Evolutionary conservation across 495 filamentous ascomycete genomes (phyloP), one percentile per base, ranked within the genome.

Genomic region (Neurospora tetrasperma): DNA sequence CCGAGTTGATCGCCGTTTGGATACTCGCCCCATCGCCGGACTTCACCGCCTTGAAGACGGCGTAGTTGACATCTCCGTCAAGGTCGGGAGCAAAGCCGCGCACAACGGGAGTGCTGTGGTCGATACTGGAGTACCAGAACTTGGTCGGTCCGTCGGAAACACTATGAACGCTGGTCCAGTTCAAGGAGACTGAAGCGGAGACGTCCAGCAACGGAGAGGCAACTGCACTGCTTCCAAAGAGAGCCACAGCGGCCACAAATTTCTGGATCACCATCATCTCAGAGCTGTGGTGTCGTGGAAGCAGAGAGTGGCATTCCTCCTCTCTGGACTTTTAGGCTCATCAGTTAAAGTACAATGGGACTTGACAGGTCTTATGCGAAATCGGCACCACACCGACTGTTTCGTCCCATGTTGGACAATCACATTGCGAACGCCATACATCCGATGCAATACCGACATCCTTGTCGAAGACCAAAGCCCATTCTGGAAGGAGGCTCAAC

Each of bases 1-100:
- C 80, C 9, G 78, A 77, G 23, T 77, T 76, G 68, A 82, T 79
- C 48, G 83, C 82, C 3, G 77, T 77, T 12, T 82, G 78, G 4
- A 81, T 80, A 40, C 71, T 69, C 2, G 71, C 73, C 8, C 76
- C 77, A 39, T 83, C 80, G 12, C 81, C 82, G 0, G 82, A 72
- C 0, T n/a, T 72, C 0, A 83, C 80, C 0, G 76, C 77, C 69
- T 76, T 79, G 66, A 75, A 83, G 27, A 84, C 78, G 0, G 77
- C 75, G 69, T 84, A 84, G 8, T 69, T 74, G 54, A 62, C 76
- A 72, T 84, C 75, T 23, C 75, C 77, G 44, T 79, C 80, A 5
- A 84, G 78, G 23, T 84, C 78, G 4, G 83, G 83, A 2, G 80
- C 81, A 72, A 74, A 83, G 1, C 82, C 82, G 6, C 83, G 74